A percentile compares a stretch with the other conserved stretches of the same genome.
Evolutionary conservation across 768 basidiomycete genomes (phyloP).

Genomic region (Steccherinum ochraceum): DNA sequence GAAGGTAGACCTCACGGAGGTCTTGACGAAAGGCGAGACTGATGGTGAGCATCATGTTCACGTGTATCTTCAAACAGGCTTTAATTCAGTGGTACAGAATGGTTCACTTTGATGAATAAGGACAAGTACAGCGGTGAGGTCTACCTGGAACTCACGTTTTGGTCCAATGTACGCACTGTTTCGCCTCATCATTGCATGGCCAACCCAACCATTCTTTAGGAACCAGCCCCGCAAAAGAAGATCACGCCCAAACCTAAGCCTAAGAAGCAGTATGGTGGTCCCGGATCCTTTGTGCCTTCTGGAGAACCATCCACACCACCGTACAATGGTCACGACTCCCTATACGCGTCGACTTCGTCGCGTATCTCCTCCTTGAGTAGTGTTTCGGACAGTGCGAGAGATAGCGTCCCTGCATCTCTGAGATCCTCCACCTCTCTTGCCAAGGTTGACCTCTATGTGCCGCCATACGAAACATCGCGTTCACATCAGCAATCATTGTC

Average conservation of each 20-base stretch:
- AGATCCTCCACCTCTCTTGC: conserved; percentile 57
- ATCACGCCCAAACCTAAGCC: conserved; percentile 37
- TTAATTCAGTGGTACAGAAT: conserved; percentile 51
- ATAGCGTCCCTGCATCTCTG: conserved; percentile 55
- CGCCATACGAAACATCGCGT: conserved; percentile 60
- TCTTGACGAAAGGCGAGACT: conserved; percentile 90
- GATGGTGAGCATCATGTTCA: conserved; percentile 60
- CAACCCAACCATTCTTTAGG: conserved; percentile 34
- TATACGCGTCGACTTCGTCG: background rate
- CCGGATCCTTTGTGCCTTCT: conserved; percentile 63
- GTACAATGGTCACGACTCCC: background rate
- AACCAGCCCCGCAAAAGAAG: conserved; percentile 74
- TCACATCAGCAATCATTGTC: conserved; percentile 26
- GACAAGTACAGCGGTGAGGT: conserved; percentile 94
- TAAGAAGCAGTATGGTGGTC: conserved; percentile 67
- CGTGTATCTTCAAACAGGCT: conserved; percentile 5
- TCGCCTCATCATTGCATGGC: background rate
- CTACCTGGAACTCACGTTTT: conserved; percentile 95
- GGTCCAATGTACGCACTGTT: conserved; percentile 67
- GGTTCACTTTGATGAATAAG: conserved; percentile 88
- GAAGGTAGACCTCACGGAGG: conserved; percentile 82
- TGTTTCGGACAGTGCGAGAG: conserved; percentile 29
- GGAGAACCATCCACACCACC: conserved; percentile 12
- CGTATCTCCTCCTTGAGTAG: conserved; percentile 15
- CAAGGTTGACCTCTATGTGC: conserved; percentile 62